phyloP scores from a whole-genome alignment of 768 basidiomycete genomes.

The Tricholoma sp. region DNA sequence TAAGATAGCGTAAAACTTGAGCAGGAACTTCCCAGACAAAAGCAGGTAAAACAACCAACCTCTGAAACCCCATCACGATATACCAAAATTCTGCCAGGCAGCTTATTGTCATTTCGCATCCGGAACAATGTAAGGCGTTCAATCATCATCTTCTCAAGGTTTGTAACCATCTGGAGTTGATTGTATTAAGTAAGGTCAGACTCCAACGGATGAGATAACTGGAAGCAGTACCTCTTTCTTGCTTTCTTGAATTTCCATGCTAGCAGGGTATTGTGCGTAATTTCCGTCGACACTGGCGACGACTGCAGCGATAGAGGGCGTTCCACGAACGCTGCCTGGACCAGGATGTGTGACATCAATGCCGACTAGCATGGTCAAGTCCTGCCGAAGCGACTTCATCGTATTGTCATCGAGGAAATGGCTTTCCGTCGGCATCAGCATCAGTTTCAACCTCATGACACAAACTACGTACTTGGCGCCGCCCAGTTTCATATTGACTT shows the following conservation, averaged over 20 bases:
- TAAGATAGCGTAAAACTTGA: slow-evolving; percentile 17
- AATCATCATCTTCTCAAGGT: slow-evolving; percentile 58
- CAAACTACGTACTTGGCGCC: slow-evolving; percentile 57
- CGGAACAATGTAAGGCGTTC: slow-evolving; percentile 58
- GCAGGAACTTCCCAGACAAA: neutral
- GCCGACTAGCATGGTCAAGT: slow-evolving; percentile 76
- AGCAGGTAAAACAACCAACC: slow-evolving; percentile 25
- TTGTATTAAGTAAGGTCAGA: neutral
- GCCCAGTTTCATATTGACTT: slow-evolving; percentile 81
- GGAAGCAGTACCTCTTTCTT: slow-evolving; percentile 61
- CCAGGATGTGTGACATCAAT: slow-evolving; percentile 84
- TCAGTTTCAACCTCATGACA: slow-evolving; percentile 1
- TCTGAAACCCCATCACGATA: slow-evolving; percentile 85
- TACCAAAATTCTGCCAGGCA: slow-evolving; percentile 66
- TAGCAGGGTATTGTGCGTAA: slow-evolving; percentile 71
- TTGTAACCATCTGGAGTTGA: slow-evolving; percentile 62
- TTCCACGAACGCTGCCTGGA: slow-evolving; percentile 65
- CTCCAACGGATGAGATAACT: neutral
- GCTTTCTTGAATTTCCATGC: slow-evolving; percentile 65
- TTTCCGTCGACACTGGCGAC: slow-evolving; percentile 66
- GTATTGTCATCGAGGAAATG: slow-evolving; percentile 44
- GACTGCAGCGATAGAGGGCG: slow-evolving; percentile 82
- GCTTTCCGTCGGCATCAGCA: slow-evolving; percentile 18
- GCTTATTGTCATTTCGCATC: slow-evolving; percentile 31
- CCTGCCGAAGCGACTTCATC: slow-evolving; percentile 54